Percentiles rank a stretch among this genome's conserved stretches.
phyloP scores from a whole-genome alignment of 192 early-diverging fungal species.

The Chytriomyces hyalinus region DNA sequence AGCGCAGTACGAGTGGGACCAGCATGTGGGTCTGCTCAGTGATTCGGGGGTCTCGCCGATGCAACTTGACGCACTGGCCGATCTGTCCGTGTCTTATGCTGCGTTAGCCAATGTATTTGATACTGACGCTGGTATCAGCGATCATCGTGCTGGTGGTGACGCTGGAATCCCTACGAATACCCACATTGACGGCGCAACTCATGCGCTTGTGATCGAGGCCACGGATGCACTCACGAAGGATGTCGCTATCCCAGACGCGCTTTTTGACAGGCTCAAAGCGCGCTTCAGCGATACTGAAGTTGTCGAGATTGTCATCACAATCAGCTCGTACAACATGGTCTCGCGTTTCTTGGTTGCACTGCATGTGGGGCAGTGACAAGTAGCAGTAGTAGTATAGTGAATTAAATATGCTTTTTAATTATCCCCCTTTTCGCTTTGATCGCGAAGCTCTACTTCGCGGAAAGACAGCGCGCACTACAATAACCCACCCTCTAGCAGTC shows the following conservation, averaged over 20 bases:
- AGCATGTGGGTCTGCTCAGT: neutral
- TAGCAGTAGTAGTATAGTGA: no score
- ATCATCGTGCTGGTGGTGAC: neutral
- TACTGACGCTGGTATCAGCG: neutral
- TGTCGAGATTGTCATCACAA: neutral
- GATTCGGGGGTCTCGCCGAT: neutral
- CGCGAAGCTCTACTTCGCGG: no score
- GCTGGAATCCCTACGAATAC: neutral
- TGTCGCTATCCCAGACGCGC: neutral
- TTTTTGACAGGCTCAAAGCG: neutral
- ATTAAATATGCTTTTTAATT: no score
- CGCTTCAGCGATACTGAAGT: neutral
- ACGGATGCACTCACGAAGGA: neutral
- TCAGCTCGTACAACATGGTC: constrained; percentile 4
- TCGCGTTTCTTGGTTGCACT: constrained; percentile 8
- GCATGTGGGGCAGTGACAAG: neutral
- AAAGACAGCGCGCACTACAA: no score
- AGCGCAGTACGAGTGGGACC: constrained; percentile 6
- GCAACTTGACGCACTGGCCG: neutral
- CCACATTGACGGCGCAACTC: neutral
- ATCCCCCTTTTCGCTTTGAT: no score
- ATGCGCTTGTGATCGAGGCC: neutral
- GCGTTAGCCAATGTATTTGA: neutral
- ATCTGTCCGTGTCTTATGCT: neutral
- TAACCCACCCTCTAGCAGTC: no score